Evolutionary conservation across 495 filamentous ascomycete genomes (phyloP).

Genomic region (Talaromyces thailandensis): DNA sequence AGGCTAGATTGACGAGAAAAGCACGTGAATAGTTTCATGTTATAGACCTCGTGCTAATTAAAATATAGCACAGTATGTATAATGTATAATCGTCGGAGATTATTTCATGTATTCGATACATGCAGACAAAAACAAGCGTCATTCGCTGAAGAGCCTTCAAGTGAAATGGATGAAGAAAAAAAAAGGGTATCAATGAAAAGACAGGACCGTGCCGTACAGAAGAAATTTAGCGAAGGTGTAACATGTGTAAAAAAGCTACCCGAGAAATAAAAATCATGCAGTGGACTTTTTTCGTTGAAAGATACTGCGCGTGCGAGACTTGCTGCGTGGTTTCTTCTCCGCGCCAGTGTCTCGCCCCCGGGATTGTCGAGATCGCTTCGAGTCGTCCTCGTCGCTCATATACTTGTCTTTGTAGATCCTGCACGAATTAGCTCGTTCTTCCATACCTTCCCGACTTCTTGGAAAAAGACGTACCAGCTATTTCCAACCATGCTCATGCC

Average conservation of each 20-base stretch:
- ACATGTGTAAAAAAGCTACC: neutral
- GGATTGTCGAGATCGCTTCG: constrained; percentile 19
- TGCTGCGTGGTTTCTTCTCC: constrained; percentile 55
- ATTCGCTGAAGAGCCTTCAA: constrained; percentile 4
- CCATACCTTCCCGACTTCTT: no score
- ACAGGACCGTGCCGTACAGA: constrained; percentile 2
- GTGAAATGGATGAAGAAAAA: neutral
- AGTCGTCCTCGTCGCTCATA: constrained; percentile 62
- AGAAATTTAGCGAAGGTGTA: neutral
- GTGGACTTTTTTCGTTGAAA: constrained; percentile 55
- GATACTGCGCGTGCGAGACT: constrained; percentile 56
- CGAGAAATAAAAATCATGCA: constrained; percentile 7
- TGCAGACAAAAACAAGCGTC: neutral
- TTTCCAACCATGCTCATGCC: constrained; percentile 97
- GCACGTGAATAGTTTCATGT: neutral
- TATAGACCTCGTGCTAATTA: neutral
- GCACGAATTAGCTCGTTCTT: constrained; percentile 7
- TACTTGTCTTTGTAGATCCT: constrained; percentile 97
- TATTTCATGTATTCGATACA: neutral
- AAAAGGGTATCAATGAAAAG: constrained; percentile 5
- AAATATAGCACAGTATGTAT: neutral
- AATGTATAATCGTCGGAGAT: neutral
- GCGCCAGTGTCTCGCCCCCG: constrained; percentile 27
- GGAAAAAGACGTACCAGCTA: constrained; percentile 61
- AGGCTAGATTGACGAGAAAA: no score